Conservation (phyloP, 2,329 filamentous ascomycete genomes). For the Penicillium concentricum region DNA sequence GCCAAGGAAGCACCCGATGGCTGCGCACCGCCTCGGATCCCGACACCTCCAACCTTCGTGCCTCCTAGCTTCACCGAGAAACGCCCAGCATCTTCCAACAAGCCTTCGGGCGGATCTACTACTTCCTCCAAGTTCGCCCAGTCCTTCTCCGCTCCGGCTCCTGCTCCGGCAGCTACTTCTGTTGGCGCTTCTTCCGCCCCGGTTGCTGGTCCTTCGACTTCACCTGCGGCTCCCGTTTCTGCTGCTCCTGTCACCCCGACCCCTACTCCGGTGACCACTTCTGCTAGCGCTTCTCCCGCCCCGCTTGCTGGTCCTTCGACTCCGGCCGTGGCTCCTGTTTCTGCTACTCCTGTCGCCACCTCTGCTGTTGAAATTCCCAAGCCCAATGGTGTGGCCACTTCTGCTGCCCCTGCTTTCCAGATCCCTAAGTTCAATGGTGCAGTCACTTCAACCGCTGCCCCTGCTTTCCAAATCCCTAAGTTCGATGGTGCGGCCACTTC, state of each 20-base stretch:
- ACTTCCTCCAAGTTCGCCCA: slow-evolving; percentile 22
- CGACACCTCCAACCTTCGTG: not conserved
- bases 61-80: not conserved
- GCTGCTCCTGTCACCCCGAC: not conserved
- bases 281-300: too few relatives aligned
- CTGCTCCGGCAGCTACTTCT: not conserved
- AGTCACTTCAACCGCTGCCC: not conserved
- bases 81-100: not conserved
- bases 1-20: not conserved
- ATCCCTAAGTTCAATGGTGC: not conserved
- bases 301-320: too few relatives aligned
- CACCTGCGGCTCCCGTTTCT: not conserved
- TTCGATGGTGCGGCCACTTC: slow-evolving; percentile 26
- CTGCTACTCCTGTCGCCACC: not conserved
- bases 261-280: too few relatives aligned
- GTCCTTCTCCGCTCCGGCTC: slow-evolving; percentile 18
- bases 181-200: not conserved
- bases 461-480: slow-evolving; percentile 26
- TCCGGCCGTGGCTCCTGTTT: not conserved
- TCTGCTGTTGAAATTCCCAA: not conserved
- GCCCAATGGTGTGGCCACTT: not conserved
- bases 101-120: slow-evolving; percentile 10
- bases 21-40: not conserved
- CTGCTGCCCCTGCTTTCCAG: not conserved
- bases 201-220: slow-evolving; percentile 11